Conservation (phyloP, 2,329 filamentous ascomycete species). For the Ciborinia camelliae region DNA sequence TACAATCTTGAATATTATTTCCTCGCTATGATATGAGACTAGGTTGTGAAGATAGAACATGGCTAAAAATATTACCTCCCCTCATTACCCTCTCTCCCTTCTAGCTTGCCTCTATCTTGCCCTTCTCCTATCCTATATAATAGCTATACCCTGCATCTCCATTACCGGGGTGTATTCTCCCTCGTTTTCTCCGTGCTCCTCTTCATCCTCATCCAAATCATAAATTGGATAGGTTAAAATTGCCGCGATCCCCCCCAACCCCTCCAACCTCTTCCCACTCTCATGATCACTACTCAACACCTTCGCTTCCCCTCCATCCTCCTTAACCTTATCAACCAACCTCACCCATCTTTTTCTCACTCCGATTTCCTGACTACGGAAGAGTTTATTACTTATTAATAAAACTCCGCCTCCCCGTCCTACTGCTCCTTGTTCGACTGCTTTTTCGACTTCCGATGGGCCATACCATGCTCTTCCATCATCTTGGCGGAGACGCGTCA, state of each 20-base stretch:
- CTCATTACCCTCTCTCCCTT: not conserved
- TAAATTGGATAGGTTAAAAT: conserved; percentile 84
- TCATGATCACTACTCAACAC: conserved; percentile 94
- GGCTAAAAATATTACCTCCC: not conserved
- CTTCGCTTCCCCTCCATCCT: conserved; percentile 80
- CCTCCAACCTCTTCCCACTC: conserved; percentile 81
- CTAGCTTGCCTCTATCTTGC: too few relatives aligned
- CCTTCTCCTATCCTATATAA: not conserved
- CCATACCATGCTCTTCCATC: conserved; percentile 93
- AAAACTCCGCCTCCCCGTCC: conserved; percentile 81
- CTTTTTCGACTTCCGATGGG: conserved; percentile 72
- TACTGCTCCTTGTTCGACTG: conserved; percentile 83
- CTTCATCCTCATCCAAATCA: conserved; percentile 71
- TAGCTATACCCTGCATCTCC: conserved; percentile 1
- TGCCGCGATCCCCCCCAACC: conserved; percentile 81
- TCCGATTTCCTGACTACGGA: conserved; percentile 75
- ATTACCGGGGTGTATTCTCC: not conserved
- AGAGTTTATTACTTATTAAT: conserved; percentile 82
- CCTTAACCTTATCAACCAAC: conserved; percentile 83
- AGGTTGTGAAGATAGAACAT: not conserved
- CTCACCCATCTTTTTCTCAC: conserved; percentile 77
- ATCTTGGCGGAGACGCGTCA: conserved; percentile 72
- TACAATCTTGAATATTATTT: too few relatives aligned
- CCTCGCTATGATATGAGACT: not conserved
- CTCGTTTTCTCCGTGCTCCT: conserved; percentile 34